phyloP scores from a whole-genome alignment of 1,139 yeast genomes.

The Zhuliangozyma parablackwelliae region DNA sequence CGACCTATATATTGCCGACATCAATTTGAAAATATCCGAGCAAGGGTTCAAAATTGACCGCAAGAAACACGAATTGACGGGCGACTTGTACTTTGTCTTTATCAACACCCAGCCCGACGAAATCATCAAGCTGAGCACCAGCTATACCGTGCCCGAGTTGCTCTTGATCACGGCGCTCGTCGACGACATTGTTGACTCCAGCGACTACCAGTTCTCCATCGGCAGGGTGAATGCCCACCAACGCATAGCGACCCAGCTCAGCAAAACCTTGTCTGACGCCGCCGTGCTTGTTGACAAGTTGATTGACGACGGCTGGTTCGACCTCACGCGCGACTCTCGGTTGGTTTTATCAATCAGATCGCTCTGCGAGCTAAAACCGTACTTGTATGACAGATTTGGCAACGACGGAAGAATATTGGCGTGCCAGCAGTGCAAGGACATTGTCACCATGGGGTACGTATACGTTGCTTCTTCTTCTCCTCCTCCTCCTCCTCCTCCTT shows the following conservation, averaged over 20 bases:
- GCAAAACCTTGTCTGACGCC: slow-evolving; percentile 28
- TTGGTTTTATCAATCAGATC: slow-evolving; percentile 38
- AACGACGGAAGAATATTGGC: slow-evolving; percentile 26
- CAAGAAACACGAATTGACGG: slow-evolving; percentile 32
- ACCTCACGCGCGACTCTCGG: slow-evolving; percentile 21
- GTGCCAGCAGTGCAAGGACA: slow-evolving; percentile 54
- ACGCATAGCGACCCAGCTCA: slow-evolving; percentile 17
- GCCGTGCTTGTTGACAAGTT: slow-evolving; percentile 33
- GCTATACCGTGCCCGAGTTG: slow-evolving; percentile 44
- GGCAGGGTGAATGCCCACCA: slow-evolving; percentile 28
- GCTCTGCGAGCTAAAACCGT: slow-evolving; percentile 45
- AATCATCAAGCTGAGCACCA: slow-evolving; percentile 37
- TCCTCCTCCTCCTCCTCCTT: too few species aligned
- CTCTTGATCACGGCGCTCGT: slow-evolving; percentile 46
- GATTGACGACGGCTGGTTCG: slow-evolving; percentile 54
- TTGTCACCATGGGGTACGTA: slow-evolving; percentile 53
- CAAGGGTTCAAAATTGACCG: slow-evolving; percentile 46
- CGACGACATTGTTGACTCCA: slow-evolving; percentile 38
- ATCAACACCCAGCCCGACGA: slow-evolving; percentile 41
- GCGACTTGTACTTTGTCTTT: slow-evolving; percentile 32
- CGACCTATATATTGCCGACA: slow-evolving; percentile 27
- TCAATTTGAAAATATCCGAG: slow-evolving; percentile 34
- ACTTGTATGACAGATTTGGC: slow-evolving; percentile 43
- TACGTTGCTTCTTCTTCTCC: slow-evolving; percentile 20
- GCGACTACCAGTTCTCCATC: slow-evolving; percentile 21